Evolutionary conservation across 768 basidiomycete genomes (phyloP), one percentile per base, ranked within the genome.

Genomic region (Clavaria fumosa): DNA sequence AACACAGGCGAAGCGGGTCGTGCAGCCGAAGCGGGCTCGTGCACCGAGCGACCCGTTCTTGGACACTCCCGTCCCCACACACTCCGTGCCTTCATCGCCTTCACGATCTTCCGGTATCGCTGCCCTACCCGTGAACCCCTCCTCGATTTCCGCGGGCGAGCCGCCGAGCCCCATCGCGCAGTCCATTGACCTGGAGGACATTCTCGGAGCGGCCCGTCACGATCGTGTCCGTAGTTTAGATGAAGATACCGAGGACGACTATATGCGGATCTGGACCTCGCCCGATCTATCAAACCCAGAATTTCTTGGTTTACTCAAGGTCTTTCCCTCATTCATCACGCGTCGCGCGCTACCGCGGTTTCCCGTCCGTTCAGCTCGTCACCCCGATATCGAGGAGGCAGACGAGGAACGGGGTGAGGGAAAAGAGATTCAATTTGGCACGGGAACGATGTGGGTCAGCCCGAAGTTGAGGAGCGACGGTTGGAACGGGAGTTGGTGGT

Each of bases 361-460:
- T 57, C 65, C 72, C 21, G 53, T 53, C 19, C 41, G 55, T 14
- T 41, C 49, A 23, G 40, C 55, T 42, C 63, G 38, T n/a, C 58
- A 53, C 32, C 45, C 60, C 21, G 83, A 85, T 51, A 58, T 81
- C 23, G 83, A 85, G 54, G 78, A 78, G 51, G 81, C 73, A 18
- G 70, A 70, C 39, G 70, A 72, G 34, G 66, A 69, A 32, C 59
- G 63, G 24, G 59, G 53, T 12, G 71, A 72, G 45, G 64, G 62
- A 43, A 69, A 67, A 39, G 67, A 68, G 23, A 66, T 88, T 41
- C 69, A 67, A 21, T 72, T 74, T 52, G 86, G 86, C 14, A 89
- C 86, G n/a, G 86, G 86, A 5, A 62, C 67, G 33, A 78, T 91
- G 70, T 84, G 80, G 77, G 57, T 84, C 20, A 75, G 82, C 39